A percentile compares a stretch with the other conserved stretches of the same genome.
phyloP scores from a whole-genome alignment of 148 eudicot genomes.

The Vaccinium vitisidaea region DNA sequence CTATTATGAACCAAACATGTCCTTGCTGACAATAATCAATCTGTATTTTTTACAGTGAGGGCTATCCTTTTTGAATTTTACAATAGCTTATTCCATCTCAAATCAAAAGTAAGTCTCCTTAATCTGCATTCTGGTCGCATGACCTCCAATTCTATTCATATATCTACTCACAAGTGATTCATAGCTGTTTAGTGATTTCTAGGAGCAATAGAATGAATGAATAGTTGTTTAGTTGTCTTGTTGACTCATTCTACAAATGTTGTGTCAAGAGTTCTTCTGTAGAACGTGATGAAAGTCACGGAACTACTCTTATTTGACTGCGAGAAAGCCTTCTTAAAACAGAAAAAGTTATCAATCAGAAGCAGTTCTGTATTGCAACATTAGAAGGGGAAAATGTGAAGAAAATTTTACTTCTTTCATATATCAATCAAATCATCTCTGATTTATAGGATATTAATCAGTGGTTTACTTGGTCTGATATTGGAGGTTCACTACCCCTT shows the following conservation, averaged over 20 bases:
- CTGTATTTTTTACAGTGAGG: conserved; percentile 41
- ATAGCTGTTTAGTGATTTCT: neutral
- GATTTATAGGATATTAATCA: neutral
- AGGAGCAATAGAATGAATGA: neutral
- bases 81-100: conserved; percentile 37
- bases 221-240: neutral
- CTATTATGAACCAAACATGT: neutral
- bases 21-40: neutral
- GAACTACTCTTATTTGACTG: neutral
- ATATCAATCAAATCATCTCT: neutral
- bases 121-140: neutral
- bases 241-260: neutral
- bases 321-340: neutral
- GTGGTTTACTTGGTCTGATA: neutral
- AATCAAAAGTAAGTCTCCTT: conserved; percentile 37
- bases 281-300: neutral
- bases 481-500: neutral
- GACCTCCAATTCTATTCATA: neutral
- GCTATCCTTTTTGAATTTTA: conserved; percentile 61
- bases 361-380: neutral
- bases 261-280: neutral
- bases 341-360: neutral
- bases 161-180: neutral
- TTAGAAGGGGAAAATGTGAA: neutral
- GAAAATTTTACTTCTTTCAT: no score